phyloP scores from a whole-genome alignment of 768 basidiomycete species.

The Phylloporus sp. region DNA sequence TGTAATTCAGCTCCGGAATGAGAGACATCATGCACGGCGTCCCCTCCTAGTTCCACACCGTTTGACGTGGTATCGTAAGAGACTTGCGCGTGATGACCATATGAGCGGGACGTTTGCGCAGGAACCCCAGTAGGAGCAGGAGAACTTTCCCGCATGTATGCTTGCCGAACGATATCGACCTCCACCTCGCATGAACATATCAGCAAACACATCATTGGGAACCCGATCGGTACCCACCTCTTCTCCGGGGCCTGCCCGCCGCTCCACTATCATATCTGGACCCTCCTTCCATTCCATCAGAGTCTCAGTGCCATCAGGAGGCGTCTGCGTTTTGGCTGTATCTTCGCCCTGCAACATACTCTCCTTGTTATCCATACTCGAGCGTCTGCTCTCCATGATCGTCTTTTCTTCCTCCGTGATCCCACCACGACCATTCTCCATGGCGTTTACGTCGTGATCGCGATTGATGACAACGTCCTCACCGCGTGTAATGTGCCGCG shows the following conservation, averaged over 20 bases:
- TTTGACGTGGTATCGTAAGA: conserved; percentile 17
- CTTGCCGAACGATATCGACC: conserved; percentile 56
- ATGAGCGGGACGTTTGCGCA: conserved; percentile 5
- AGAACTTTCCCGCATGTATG: conserved; percentile 18
- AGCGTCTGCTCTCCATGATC: conserved; percentile 22
- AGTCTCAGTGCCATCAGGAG: conserved; percentile 42
- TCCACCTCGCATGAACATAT: conserved; percentile 45
- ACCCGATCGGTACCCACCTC: conserved; percentile 48
- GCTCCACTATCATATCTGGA: conserved; percentile 61
- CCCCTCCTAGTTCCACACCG: conserved; percentile 23
- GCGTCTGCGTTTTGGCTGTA: conserved; percentile 32
- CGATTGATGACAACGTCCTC: conserved; percentile 85
- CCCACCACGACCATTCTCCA: conserved; percentile 46
- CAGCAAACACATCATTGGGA: conserved; percentile 8
- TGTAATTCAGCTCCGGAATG: conserved; percentile 13
- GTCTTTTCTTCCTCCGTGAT: conserved; percentile 29
- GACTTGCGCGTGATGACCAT: conserved; percentile 15
- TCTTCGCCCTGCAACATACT: conserved; percentile 14
- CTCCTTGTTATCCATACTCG: conserved; percentile 12
- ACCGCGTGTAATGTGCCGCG: conserved; percentile 62
- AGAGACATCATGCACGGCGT: conserved; percentile 14
- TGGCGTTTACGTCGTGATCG: conserved; percentile 47
- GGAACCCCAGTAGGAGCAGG: not conserved
- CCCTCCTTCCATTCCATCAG: conserved; percentile 69
- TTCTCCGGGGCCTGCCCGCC: conserved; percentile 51